Conservation (phyloP, 208 protist species). For the Endotrypanum monterogeii region DNA sequence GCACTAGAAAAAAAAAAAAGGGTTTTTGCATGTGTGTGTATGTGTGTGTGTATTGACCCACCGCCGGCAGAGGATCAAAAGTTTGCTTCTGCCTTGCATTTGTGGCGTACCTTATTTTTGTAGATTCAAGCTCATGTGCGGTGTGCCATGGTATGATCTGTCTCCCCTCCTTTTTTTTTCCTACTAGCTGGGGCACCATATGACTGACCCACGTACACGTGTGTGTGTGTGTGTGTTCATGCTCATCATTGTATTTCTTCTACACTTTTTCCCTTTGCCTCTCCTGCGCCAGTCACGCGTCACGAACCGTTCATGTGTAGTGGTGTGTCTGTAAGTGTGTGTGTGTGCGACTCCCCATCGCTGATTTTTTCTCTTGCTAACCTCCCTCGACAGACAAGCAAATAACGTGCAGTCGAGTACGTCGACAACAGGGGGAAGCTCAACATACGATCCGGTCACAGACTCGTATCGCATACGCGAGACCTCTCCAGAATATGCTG, state of each 20-base stretch:
- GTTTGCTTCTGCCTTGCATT: too few relatives aligned
- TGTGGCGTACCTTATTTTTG: not conserved
- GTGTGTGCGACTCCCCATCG: not conserved
- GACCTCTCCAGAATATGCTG: conserved; percentile 36
- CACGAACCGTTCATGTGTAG: too few relatives aligned
- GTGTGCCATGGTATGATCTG: not conserved
- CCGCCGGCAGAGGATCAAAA: too few relatives aligned
- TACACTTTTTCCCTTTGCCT: too few relatives aligned
- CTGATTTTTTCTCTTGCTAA: not conserved
- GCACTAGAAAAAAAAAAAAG: not conserved
- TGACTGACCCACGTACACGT: not conserved
- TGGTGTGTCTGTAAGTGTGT: not conserved
- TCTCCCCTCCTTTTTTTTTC: not conserved
- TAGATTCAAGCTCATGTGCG: not conserved
- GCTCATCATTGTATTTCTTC: too few relatives aligned
- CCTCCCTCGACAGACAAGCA: not conserved
- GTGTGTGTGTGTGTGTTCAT: not conserved
- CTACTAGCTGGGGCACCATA: not conserved
- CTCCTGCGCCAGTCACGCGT: too few relatives aligned
- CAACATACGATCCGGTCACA: not conserved
- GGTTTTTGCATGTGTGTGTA: not conserved
- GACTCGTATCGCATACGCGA: not conserved
- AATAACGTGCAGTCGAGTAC: not conserved
- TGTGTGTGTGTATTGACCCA: too few relatives aligned
- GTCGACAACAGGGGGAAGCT: not conserved